Base-by-base conservation (phyloP, 805 yeast genomes). In the Candida sphagnicola region DNA sequence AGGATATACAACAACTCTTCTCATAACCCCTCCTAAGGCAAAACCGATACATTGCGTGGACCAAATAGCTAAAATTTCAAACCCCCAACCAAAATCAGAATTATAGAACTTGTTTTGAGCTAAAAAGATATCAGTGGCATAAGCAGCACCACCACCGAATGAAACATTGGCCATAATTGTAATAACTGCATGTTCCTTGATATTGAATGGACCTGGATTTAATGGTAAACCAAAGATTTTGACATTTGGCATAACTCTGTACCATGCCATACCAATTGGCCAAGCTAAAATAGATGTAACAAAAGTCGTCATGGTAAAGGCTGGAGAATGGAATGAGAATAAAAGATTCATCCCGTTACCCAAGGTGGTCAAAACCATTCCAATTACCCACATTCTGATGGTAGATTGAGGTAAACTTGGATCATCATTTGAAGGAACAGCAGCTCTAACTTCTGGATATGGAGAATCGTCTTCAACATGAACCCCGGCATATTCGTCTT, bases 21-120 rank as follows among this genome's bases (percentile, higher is more conserved):
- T 67, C 29, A 75, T 65, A 40, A 82, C 38, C 21, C 90, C 90
- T 31, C 85, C 86, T 37, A 79, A 56, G 18, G 84, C 81, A 45
- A 78, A 78, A 8, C 90, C 89, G 37, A 83, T 66, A 46, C 77
- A 65, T 54, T 82, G 87, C 26, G 83, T 71, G 11, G 83, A 69
- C 37, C 40, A 40, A 32, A 70, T 65, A 31, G 78, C 64, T 37
- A 79, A 55, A 21, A 82, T 57, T 44, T 72, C 72, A 43, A 74
- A 79, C 14, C 85, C 86, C 61, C 72, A 62, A 30, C 73, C 76
- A 42, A 65, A 68, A 41, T 65, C 64, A 18, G 57, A 51, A 21
- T 57, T 52, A 57, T 77, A 77, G 59, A 72, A 78, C 41, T 57
- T 64, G 51, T 67, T 67, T 51, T 74, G 67, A 4, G 82, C 74